phyloP scores from a whole-genome alignment of 129 eudicot species.

The Calendula officinalis region DNA sequence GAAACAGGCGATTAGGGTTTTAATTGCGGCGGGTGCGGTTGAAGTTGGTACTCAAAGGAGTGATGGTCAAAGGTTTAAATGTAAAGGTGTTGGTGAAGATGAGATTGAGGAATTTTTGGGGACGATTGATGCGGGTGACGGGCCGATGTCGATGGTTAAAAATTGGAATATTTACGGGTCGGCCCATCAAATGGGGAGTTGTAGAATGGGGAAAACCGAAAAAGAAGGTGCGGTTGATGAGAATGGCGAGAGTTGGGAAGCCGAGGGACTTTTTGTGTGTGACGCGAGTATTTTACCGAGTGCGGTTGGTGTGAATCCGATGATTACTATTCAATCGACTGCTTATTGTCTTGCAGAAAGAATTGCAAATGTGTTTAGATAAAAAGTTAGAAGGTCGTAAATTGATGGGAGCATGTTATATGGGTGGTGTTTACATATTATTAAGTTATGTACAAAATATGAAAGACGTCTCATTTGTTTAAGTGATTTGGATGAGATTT shows the following conservation, averaged over 20 bases:
- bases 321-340: constrained; percentile 88
- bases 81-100: constrained; percentile 44
- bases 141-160: constrained; percentile 56
- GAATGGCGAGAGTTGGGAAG: constrained; percentile 96
- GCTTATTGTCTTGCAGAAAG: constrained; percentile 69
- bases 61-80: constrained; percentile 55
- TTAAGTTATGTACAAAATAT: background rate
- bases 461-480: background rate
- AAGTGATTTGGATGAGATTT: background rate
- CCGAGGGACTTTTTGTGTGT: constrained; percentile 76
- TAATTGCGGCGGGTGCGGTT: constrained; percentile 83
- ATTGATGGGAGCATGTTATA: background rate
- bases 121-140: constrained; percentile 47
- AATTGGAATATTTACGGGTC: constrained; percentile 68
- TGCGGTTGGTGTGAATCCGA: constrained; percentile 93
- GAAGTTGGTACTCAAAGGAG: constrained; percentile 88
- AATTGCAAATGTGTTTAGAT: constrained; percentile 37
- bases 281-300: constrained; percentile 83
- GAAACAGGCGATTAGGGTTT: constrained; percentile 49
- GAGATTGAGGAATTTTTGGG: constrained; percentile 66
- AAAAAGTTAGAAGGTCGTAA: constrained; percentile 1
- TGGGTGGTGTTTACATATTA: background rate
- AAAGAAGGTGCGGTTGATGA: constrained; percentile 77
- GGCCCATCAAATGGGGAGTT: constrained; percentile 98
- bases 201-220: constrained; percentile 70